A percentile compares a stretch with the other conserved stretches of the same genome.
Conservation (phyloP, 371 early-diverging fungal genomes). For the Mucor racemosus region DNA sequence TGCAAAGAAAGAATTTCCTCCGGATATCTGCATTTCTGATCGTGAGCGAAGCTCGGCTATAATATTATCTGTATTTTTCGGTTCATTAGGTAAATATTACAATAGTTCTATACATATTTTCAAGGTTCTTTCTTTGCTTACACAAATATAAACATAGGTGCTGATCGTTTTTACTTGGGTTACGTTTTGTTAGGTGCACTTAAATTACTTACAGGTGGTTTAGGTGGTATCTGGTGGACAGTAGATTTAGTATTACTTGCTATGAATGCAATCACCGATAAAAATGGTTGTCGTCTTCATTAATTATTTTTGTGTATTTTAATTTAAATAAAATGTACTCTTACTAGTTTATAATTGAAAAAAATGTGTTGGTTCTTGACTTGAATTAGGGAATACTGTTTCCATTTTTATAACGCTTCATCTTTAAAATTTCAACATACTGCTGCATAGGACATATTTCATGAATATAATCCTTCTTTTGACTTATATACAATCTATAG, state of each 20-base stretch:
- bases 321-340: background rate
- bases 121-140: background rate
- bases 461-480: too few species aligned
- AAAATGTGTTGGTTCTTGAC: background rate
- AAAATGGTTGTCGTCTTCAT: background rate
- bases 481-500: too few species aligned
- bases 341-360: background rate
- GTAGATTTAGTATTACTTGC: slow-evolving; percentile 4
- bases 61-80: slow-evolving; percentile 5
- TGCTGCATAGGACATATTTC: too few species aligned
- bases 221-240: slow-evolving; percentile 20
- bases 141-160: background rate
- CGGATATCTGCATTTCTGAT: slow-evolving; percentile 5
- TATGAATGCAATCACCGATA: slow-evolving; percentile 6
- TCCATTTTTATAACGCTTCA: too few species aligned
- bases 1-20: background rate
- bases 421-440: too few species aligned
- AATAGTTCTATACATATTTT: too few species aligned
- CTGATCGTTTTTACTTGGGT: slow-evolving; percentile 63
- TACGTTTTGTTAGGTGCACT: slow-evolving; percentile 50
- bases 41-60: slow-evolving; percentile 5
- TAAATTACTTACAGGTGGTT: slow-evolving; percentile 43
- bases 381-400: too few species aligned
- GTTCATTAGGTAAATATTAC: slow-evolving; percentile 10
- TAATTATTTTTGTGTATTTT: background rate